Evolutionary conservation across 176 grass and related monocot genomes (phyloP).

Genomic region (Tuctoria greenei): DNA sequence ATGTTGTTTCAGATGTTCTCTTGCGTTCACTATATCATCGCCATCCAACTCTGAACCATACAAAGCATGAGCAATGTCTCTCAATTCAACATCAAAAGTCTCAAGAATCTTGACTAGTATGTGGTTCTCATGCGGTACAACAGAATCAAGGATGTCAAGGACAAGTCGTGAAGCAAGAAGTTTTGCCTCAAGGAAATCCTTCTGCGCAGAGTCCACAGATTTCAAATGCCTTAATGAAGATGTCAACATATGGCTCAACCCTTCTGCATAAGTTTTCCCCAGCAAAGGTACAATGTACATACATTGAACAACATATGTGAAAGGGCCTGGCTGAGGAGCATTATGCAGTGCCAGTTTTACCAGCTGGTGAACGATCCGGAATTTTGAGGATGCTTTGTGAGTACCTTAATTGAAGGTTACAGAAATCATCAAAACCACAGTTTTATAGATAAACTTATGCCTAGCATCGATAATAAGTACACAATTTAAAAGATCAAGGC

Average conservation of each 20-base stretch:
- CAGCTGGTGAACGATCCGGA: conserved; percentile 71
- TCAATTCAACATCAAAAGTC: conserved; percentile 70
- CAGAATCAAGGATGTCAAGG: conserved; percentile 65
- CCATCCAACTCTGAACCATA: conserved; percentile 53
- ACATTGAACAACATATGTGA: conserved; percentile 89
- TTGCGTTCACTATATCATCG: conserved; percentile 45
- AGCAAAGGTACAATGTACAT: conserved; percentile 81
- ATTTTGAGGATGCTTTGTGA: conserved; percentile 79
- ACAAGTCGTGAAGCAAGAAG: conserved; percentile 52
- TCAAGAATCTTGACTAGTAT: conserved; percentile 89
- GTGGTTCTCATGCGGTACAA: conserved; percentile 69
- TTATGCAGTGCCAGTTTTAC: conserved; percentile 67
- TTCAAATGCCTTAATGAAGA: conserved; percentile 79
- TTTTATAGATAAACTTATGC: background rate
- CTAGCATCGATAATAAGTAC: background rate
- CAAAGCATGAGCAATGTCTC: conserved; percentile 68
- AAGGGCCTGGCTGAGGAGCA: conserved; percentile 78
- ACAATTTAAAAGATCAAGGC: conserved; percentile 12
- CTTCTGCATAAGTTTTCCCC: conserved; percentile 69
- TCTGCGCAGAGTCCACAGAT: conserved; percentile 39
- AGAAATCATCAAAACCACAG: conserved; percentile 11
- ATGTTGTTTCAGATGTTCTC: conserved; percentile 49
- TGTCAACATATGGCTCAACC: conserved; percentile 86
- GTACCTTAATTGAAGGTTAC: conserved; percentile 57
- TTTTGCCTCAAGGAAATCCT: conserved; percentile 85